Conservation (phyloP, 1,284 basidiomycete genomes). For the Malassezia restricta region DNA sequence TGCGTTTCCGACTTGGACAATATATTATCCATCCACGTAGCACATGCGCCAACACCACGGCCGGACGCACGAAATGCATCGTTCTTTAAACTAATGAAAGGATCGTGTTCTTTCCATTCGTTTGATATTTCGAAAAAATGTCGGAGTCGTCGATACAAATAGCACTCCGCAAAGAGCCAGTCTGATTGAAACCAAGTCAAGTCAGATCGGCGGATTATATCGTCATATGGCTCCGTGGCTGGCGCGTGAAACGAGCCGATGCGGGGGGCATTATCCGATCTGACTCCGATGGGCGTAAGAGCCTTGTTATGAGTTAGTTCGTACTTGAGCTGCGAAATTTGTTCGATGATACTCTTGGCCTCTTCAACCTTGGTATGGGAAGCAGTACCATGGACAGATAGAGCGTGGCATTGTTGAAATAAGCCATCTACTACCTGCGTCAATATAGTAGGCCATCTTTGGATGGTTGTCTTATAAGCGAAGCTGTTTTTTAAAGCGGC, state of each 20-base stretch:
- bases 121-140: constrained; percentile 60
- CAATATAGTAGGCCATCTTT: constrained; percentile 80
- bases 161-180: constrained; percentile 79
- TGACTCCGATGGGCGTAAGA: constrained; percentile 51
- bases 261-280: constrained; percentile 15
- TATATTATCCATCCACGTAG: constrained; percentile 27
- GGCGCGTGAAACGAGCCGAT: constrained; percentile 51
- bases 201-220: constrained; percentile 32
- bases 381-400: constrained; percentile 30
- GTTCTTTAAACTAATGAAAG: constrained; percentile 69
- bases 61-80: constrained; percentile 67
- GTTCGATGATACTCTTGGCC: constrained; percentile 66
- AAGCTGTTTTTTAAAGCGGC: constrained; percentile 27
- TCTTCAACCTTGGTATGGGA: constrained; percentile 53
- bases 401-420: constrained; percentile 48
- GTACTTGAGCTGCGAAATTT: constrained; percentile 71
- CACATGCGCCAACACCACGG: constrained; percentile 54
- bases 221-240: constrained; percentile 45
- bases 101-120: constrained; percentile 69
- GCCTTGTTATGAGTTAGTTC: constrained; percentile 70
- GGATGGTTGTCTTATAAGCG: constrained; percentile 55
- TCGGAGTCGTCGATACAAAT: constrained; percentile 66
- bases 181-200: constrained; percentile 81
- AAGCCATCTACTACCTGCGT: constrained; percentile 66
- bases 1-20: constrained; percentile 18